These are phyloP conservation scores for Perkinsus olseni DNA, from an alignment of 169 alveolate genomes.

Conservation along the genomic window DNA sequence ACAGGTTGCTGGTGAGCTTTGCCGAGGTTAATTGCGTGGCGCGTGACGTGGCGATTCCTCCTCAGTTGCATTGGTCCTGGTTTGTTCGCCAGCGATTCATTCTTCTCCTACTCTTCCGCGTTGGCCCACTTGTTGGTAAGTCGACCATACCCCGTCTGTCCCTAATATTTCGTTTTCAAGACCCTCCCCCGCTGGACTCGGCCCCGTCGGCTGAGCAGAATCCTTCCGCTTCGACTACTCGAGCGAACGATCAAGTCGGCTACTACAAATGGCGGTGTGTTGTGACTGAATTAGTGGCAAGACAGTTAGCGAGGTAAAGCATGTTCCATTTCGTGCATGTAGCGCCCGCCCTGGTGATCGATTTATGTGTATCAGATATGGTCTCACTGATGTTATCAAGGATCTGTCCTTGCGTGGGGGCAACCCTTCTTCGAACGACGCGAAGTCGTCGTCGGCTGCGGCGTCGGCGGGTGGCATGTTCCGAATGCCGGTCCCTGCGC, in stretches of 20 bases:
- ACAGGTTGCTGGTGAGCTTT: not conserved
- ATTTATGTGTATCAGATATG: not conserved
- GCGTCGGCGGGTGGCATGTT: not conserved
- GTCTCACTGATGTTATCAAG: not conserved
- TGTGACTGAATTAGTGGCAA: not conserved
- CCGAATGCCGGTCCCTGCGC: not conserved
- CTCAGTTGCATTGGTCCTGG: not conserved
- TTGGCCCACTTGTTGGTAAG: not conserved
- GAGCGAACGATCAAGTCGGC: not conserved
- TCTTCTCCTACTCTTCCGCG: not conserved
- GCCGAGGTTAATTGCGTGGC: not conserved
- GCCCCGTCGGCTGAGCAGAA: not conserved
- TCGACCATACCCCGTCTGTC: not conserved
- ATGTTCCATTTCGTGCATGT: not conserved
- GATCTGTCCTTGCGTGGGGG: not conserved
- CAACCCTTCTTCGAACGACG: not conserved
- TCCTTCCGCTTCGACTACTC: not conserved
- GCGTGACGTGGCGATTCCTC: not conserved
- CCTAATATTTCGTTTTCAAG: not conserved
- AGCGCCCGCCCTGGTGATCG: not conserved
- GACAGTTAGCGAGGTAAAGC: not conserved
- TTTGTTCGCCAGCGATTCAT: not conserved
- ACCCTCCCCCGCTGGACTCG: not conserved
- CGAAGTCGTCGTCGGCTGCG: not conserved
- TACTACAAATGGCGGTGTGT: not conserved